Evolutionary conservation across 306 rosid species (phyloP), one percentile per base, ranked within the genome.

Genomic region (Fragaria iinumae): DNA sequence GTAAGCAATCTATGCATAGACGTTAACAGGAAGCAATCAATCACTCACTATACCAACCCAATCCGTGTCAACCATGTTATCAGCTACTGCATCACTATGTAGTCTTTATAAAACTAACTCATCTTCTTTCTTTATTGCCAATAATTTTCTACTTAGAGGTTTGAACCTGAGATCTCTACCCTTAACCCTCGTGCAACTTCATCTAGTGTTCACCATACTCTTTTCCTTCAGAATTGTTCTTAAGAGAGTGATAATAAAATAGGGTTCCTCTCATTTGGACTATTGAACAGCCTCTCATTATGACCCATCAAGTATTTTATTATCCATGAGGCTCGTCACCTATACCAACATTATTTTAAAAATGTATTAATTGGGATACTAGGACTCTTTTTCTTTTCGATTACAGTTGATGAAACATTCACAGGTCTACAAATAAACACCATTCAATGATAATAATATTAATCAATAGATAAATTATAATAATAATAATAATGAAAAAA

Each of bases 391-490:
- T 2, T 43, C 11, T 43, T 43, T 43, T 43, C 45, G 11, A 43
- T 8, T 8, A 43, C 11, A 43, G 52, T 38, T 56, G 18, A 8
- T 17, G 47, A 14, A 63, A 25, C 11, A 36, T 65, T 65, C 44
- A 17, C 47, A 17, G 21, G 25, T 18, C 11, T 65, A 17, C 47
- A 29, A 25, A 10, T 59, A 57, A 16, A 18, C 39, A 41, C 17
- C 52, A 66, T 39, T 69, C 79, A 67, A 38, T 68, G 80, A 60
- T 74, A 63, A 82, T 56, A 76, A 41, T 41, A 41, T 8, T 41
- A 41, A 41, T 38, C 41, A 38, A 38, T 38, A 38, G 41, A 38
- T 38, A 38, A 38, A 38, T 38, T 38, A 38, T 41, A 41, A 41
- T 41, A 6, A 41, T 8, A 41, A 41, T 41, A 41, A 41, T 43